Base-by-base conservation (phyloP, 2,329 filamentous ascomycete species). In the Epichloe bromicola region DNA sequence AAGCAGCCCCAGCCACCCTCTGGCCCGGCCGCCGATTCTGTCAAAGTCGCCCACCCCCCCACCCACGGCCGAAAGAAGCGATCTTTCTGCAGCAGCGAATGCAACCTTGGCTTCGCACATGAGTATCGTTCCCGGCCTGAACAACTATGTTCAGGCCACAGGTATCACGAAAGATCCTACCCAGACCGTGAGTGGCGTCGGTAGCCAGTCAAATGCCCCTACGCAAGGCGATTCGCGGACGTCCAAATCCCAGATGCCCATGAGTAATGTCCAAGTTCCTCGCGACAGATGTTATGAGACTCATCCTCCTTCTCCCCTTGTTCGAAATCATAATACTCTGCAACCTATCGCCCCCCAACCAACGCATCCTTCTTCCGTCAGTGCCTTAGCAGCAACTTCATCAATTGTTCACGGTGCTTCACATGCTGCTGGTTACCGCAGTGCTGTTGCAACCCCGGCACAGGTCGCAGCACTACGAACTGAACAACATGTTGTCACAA, bases 301-400 rank as follows among this genome's bases (percentile, higher is more conserved):
- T 44, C 64, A 60, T 58, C 71, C 65, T 57, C 68, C 78, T 48
- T 76, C 84, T 55, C 80, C 82, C 49, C 70, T 90, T 52, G 74
- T 90, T 59, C 80, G 82, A 61, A 83, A 82, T 58, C 84, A 89
- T 63, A 83, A 89, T 63, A 83, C 90, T 59, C 78, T 82, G 48
- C 83, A 82, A 37, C 85, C 84, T 41, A 70, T 84, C 61, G 86
- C 86, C 86, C 87, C 87, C 26, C 86, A 87, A 61, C 85, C 87
- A 49, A 81, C 82, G 46, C 83, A 86, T 61, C 80, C 80, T 56
- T 74, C 85, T 64, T 71, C 76, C 56, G 62, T 83, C 68, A 70
- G 76, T 58, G 67, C 52, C 4, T 36, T 54, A 5, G 42, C 52
- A 17, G 39, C 38, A 34, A 47, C 52, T 37, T 54, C 52, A 8